Evolutionary conservation across 1,139 yeast genomes (phyloP).

Genomic region (Keqinozyma sinolaborantium): DNA sequence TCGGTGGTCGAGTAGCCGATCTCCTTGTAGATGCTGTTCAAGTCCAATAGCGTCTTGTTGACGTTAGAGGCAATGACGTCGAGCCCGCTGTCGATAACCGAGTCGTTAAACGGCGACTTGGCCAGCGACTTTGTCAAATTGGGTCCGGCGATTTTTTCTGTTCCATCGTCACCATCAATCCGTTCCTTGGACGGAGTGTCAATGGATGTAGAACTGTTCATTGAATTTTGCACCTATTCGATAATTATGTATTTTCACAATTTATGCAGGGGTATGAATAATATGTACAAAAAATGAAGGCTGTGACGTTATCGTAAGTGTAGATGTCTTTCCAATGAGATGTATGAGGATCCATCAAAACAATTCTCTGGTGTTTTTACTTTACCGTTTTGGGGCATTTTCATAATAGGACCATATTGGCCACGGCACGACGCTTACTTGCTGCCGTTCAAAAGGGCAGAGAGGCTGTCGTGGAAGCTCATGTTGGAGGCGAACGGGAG

Average conservation of each 20-base stretch:
- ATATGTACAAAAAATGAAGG: too few species aligned
- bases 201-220: not conserved
- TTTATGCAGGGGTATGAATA: too few species aligned
- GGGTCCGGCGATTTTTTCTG: not conserved
- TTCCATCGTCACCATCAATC: not conserved
- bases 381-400: not conserved
- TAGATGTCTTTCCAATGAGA: too few species aligned
- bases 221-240: too few species aligned
- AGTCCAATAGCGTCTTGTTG: conserved; percentile 30
- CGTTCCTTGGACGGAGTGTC: not conserved
- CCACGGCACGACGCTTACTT: not conserved
- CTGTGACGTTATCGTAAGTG: too few species aligned
- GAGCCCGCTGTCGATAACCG: conserved; percentile 5
- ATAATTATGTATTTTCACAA: too few species aligned
- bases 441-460: not conserved
- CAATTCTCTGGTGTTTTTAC: not conserved
- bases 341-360: not conserved
- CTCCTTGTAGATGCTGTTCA: conserved; percentile 28
- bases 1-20: conserved; percentile 39
- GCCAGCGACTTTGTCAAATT: not conserved
- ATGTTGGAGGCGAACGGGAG: conserved; percentile 4
- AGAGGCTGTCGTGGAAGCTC: conserved; percentile 3
- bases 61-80: conserved; percentile 26
- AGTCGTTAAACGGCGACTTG: not conserved
- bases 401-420: not conserved